Evolutionary conservation across 1,139 yeast genomes (phyloP), one percentile per base, ranked within the genome.

Genomic region (Fermentozyma sake): DNA sequence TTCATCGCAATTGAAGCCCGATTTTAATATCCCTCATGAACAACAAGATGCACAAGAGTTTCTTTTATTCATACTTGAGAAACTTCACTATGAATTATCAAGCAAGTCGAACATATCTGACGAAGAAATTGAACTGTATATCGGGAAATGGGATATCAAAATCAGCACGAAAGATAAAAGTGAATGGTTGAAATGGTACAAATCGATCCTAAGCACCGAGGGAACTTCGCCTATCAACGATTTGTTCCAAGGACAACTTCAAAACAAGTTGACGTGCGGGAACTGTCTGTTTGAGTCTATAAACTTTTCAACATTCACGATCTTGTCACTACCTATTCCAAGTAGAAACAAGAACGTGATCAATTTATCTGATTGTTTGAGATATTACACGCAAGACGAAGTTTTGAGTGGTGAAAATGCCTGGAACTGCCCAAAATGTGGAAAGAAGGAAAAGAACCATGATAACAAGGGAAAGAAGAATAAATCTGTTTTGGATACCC

Each of bases 11-110:
- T 46, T 79, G 20, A 75, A 79, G 39, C 86, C 86, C 0, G 83
- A 76, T 39, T 68, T 80, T 30, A 61, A 66, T 38, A 79, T 81
- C 7, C 89, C 89, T 0, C 55, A 65, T 38, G 84, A 79, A 41
- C 93, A 82, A 44, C 91, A 82, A 48, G 93, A 82, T 50, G 77
- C 89, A 2, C 85, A 81, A 35, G 93, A 82, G 41, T 81, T 80
- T 44, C 54, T 82, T 28, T 64, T 80, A 48, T 77, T 79, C 39
- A 44, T 80, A 7, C 53, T 82, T 34, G 89, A 81, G 46, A 65
- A 78, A 32, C 51, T 81, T 12, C 91, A 81, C 48, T 86, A 79
- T 37, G 93, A 82, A 39, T 44, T 76, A 29, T 63, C 76, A 7
- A 33, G 41, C 22, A 52, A 34, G 53, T 61, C 30, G 50, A 55